Base-by-base conservation (phyloP, 1,284 basidiomycete genomes). In the Melampsora americana region DNA sequence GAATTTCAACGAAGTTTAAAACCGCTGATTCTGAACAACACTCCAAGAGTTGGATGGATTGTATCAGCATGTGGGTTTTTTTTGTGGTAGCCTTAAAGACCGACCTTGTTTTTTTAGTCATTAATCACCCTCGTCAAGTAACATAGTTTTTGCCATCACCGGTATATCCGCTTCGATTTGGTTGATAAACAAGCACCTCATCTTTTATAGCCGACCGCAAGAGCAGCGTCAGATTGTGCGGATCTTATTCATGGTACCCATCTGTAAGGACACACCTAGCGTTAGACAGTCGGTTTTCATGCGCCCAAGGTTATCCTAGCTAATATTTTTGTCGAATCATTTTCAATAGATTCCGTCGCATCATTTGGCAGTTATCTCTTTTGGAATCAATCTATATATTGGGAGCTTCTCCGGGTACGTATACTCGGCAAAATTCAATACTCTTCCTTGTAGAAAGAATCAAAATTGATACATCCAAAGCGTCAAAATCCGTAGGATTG, bases 191-290 rank as follows among this genome's bases (percentile, higher is more conserved):
- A 12, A 48, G n/a, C 46, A 92, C 82, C 83, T 92, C 32, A 85
- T 85, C 77, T 90, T 88, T 86, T 91, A 91, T 80, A 90, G 88
- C 18, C 88, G 89, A 81, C 89, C 90, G 70, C 78, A 86, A 81
- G 79, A 81, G 46, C 79, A 80, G 73, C 66, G 79, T 6, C 80
- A 82, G 76, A 81, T 81, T 44, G 80, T 91, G 44, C 87, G 90
- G 0, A 85, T 92, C 20, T 85, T 92, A 30, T 87, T 92, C 82
- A 89, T 92, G 89, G 89, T 91, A 1, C 90, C 90, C 4, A 85
- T 91, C 50, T 92, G 92, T 81, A 88, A 89, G 18, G 81, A 87
- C 46, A n/a, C n/a, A n/a, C n/a, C n/a, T n/a, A n/a, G n/a, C n/a
- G n/a, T n/a, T n/a, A n/a, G n/a, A n/a, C n/a, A n/a, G n/a, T n/a